Evolutionary conservation across 768 basidiomycete species (phyloP).

Genomic region (Omphalotus guepiniiformis): DNA sequence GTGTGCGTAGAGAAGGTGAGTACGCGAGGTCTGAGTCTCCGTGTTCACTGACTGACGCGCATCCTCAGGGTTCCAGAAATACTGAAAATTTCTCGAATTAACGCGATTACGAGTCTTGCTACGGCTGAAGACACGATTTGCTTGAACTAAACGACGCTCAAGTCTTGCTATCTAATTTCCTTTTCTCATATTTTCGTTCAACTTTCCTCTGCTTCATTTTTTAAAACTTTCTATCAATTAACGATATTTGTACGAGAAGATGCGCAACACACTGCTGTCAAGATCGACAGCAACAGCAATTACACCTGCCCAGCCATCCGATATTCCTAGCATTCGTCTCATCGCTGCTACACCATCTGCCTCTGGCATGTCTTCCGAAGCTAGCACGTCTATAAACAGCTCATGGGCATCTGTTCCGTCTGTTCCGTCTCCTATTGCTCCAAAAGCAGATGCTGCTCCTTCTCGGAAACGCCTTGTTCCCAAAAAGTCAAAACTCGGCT

Average conservation of each 20-base stretch:
- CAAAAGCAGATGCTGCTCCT: slow-evolving; percentile 24
- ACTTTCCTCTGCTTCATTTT: not conserved
- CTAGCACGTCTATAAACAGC: slow-evolving; percentile 28
- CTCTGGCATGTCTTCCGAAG: slow-evolving; percentile 35
- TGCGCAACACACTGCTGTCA: slow-evolving; percentile 19
- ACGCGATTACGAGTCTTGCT: slow-evolving; percentile 7
- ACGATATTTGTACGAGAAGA: slow-evolving; percentile 9
- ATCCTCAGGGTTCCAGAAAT: slow-evolving; percentile 4
- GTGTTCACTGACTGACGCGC: not conserved
- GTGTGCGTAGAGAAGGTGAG: slow-evolving; percentile 1
- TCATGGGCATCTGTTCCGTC: slow-evolving; percentile 32
- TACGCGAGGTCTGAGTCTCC: not conserved
- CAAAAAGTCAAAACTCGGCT: slow-evolving; percentile 63
- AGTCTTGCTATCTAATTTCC: not conserved
- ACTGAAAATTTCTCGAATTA: slow-evolving; percentile 1
- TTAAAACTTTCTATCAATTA: slow-evolving; percentile 1
- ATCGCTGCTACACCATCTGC: slow-evolving; percentile 64
- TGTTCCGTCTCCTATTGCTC: slow-evolving; percentile 24
- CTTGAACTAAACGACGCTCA: no score
- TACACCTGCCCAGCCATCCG: slow-evolving; percentile 21
- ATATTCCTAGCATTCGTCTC: slow-evolving; percentile 60
- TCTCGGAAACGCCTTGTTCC: slow-evolving; percentile 54
- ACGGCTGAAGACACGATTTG: slow-evolving; percentile 2
- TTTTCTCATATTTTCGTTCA: not conserved
- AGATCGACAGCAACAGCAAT: slow-evolving; percentile 25